These are phyloP conservation scores for Excoecaria cochinchinensis DNA, from an alignment of 345 rosid genomes.

Conservation along the genomic window DNA sequence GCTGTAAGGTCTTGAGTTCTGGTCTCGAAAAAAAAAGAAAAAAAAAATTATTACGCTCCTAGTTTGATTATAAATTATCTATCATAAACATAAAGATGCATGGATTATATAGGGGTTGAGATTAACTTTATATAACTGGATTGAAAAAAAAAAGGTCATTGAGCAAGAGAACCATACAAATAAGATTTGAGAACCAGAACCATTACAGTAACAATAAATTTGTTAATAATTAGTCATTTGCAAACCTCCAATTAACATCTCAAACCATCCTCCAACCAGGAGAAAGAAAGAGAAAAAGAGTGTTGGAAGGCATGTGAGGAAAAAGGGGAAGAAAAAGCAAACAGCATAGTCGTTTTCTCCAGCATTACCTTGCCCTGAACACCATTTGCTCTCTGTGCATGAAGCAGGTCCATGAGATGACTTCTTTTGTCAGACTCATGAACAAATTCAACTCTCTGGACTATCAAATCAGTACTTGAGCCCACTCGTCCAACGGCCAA, in stretches of 20 bases:
- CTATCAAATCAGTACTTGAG: conserved; percentile 97
- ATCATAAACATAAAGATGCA: too few species aligned
- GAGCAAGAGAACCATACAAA: not conserved
- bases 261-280: not conserved
- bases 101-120: too few species aligned
- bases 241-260: not conserved
- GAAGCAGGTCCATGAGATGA: conserved; percentile 98
- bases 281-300: not conserved
- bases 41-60: too few species aligned
- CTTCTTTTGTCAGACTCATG: conserved; percentile 96
- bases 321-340: not conserved
- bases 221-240: not conserved
- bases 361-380: conserved; percentile 67
- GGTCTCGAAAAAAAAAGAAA: too few species aligned
- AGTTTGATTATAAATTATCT: too few species aligned
- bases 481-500: conserved; percentile 99
- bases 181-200: not conserved
- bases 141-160: too few species aligned
- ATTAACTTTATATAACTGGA: too few species aligned
- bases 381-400: conserved; percentile 85
- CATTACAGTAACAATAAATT: not conserved
- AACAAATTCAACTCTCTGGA: conserved; percentile 94
- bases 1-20: too few species aligned
- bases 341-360: not conserved
- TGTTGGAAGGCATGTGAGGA: not conserved